Evolutionary conservation across 805 yeast species (phyloP), one percentile per base, ranked within the genome.

Genomic region (Starmera dryadoides): DNA sequence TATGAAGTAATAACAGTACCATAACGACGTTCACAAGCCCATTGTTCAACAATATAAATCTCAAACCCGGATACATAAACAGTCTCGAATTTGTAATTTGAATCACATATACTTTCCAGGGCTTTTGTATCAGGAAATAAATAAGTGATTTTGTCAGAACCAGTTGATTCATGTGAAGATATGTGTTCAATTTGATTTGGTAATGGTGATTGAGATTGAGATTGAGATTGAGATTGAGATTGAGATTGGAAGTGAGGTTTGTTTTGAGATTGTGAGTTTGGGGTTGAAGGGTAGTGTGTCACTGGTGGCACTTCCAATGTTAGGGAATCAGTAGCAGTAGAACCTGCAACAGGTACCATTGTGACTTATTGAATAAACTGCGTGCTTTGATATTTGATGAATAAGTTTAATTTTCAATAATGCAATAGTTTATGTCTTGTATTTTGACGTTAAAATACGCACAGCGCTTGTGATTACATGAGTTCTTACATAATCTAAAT

Each of bases 11-110:
- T 80, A 5, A 84, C 69, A 1, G 82, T 70, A 20, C 85, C 79
- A 11, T 77, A 63, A 32, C 73, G 68, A 34, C 98, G 67, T 42
- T 79, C 80, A 26, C 82, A 71, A 3, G 85, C 81, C 98, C 98
- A 93, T 59, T 91, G 97, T 58, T 93, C 98, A 10, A 91, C 95
- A 30, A 93, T 68, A 57, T 93, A 93, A 14, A 85, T 74, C 59
- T 93, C 98, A 55, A 83, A 87, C 2, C 98, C 98, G 1, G 66
- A 50, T 19, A 82, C 66, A 9, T 60, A 62, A 4, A 78, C 59
- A 39, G 67, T 70, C 34, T 73, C 75, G 28, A 69, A 75, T 42
- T 66, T 59, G 35, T 58, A 56, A 12, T 60, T 50, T 42, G 66
- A 60, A 32, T 65, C 70, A 42, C 64, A 63, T 37, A 79, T 61